Percentiles rank a stretch among this genome's conserved stretches.
Evolutionary conservation across 2,329 filamentous ascomycete genomes (phyloP).

Genomic region (Fusarium globosum): DNA sequence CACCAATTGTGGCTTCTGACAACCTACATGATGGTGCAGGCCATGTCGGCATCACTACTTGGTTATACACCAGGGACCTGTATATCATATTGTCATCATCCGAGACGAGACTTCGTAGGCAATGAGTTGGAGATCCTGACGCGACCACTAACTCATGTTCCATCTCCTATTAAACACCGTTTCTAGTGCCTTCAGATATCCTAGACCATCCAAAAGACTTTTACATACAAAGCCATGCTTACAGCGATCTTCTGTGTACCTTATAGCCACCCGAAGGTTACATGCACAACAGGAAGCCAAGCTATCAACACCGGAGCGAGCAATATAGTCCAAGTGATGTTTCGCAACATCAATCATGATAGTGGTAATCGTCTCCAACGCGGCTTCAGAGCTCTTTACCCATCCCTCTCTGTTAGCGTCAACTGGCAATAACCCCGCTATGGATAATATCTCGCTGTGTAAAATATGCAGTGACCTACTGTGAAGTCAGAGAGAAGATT

Average conservation of each 20-base stretch:
- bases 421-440: accelerated
- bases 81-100: too few relatives aligned
- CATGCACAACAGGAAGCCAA: accelerated
- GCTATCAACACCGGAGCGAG: accelerated
- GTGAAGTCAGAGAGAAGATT: neutral
- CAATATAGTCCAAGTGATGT: neutral
- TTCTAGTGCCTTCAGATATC: neutral
- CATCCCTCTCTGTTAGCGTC: accelerated
- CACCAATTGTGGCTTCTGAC: too few relatives aligned
- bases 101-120: too few relatives aligned
- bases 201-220: accelerated
- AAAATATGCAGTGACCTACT: accelerated
- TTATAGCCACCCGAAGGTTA: accelerated
- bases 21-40: too few relatives aligned
- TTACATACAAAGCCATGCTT: neutral
- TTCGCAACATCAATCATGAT: neutral
- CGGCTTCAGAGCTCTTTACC: accelerated
- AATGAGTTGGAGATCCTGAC: too few relatives aligned
- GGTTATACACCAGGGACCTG: too few relatives aligned
- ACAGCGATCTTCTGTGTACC: accelerated
- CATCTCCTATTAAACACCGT: neutral
- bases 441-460: accelerated
- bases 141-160: neutral
- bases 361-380: neutral
- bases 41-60: too few relatives aligned